Percentiles rank a stretch among this genome's conserved stretches.
Evolutionary conservation across 2,329 filamentous ascomycete species (phyloP).

Genomic region (Celoporthe dispersa): DNA sequence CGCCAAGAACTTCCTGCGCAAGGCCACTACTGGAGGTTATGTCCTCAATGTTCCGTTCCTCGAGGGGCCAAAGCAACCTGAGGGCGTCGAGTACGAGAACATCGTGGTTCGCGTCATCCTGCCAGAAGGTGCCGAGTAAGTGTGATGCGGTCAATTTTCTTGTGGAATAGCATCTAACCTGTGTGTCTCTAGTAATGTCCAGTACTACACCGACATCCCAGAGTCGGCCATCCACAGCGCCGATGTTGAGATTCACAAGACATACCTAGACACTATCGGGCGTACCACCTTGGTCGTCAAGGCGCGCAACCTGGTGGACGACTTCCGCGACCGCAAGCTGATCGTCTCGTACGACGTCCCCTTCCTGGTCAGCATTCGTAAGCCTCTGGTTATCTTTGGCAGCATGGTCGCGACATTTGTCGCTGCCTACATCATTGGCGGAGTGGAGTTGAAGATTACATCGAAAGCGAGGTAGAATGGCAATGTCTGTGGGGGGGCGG

Average conservation of each 20-base stretch:
- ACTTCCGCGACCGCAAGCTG: slow-evolving; percentile 81
- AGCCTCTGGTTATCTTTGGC: slow-evolving; percentile 80
- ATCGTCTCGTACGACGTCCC: slow-evolving; percentile 90
- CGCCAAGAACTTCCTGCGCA: slow-evolving; percentile 75
- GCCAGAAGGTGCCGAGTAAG: slow-evolving; percentile 87
- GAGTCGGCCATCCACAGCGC: slow-evolving; percentile 62
- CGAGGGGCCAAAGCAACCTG: slow-evolving; percentile 83
- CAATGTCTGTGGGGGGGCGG: not conserved
- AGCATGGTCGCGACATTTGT: slow-evolving; percentile 77
- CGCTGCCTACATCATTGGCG: slow-evolving; percentile 74
- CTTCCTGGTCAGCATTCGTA: slow-evolving; percentile 73
- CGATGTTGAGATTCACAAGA: slow-evolving; percentile 70
- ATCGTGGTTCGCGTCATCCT: slow-evolving; percentile 82
- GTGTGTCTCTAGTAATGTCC: slow-evolving; percentile 70
- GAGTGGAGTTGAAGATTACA: slow-evolving; percentile 79
- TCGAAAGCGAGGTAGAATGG: slow-evolving; percentile 39
- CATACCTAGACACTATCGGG: slow-evolving; percentile 91
- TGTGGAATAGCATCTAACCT: slow-evolving; percentile 36
- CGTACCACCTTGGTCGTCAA: slow-evolving; percentile 81
- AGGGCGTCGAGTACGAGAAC: slow-evolving; percentile 85
- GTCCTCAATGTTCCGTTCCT: slow-evolving; percentile 90
- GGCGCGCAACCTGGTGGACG: slow-evolving; percentile 86
- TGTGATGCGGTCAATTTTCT: slow-evolving; percentile 30
- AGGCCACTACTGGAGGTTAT: slow-evolving; percentile 69
- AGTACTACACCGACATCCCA: slow-evolving; percentile 76